Percentiles rank a stretch among this genome's conserved stretches.
Conservation (phyloP, 306 rosid species). For the Potentilla sterilis region DNA sequence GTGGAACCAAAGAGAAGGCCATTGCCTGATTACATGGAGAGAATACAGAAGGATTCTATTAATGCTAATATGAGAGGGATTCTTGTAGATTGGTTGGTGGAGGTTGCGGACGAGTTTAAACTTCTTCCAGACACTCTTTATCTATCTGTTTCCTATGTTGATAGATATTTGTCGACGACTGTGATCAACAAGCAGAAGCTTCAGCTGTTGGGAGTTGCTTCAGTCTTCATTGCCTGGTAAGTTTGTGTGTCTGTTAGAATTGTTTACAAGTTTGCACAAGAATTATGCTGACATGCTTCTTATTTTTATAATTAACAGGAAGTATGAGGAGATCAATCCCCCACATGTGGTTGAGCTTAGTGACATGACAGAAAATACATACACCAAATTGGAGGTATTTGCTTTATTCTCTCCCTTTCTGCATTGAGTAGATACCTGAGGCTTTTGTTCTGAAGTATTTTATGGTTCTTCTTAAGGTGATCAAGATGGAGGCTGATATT, state of each 20-base stretch:
- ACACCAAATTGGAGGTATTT: conserved; percentile 68
- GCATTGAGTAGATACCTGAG: not conserved
- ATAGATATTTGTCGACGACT: conserved; percentile 55
- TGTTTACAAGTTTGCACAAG: not conserved
- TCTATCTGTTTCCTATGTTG: conserved; percentile 58
- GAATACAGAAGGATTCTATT: conserved; percentile 57
- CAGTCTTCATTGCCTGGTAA: conserved; percentile 85
- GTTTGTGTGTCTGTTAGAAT: conserved; percentile 17
- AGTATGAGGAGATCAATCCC: conserved; percentile 86
- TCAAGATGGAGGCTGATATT: conserved; percentile 77
- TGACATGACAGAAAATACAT: conserved; percentile 74
- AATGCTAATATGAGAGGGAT: conserved; percentile 70
- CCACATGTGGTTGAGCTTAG: conserved; percentile 74
- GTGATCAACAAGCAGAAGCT: conserved; percentile 46
- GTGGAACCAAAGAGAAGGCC: conserved; percentile 64
- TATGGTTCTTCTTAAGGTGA: conserved; percentile 42
- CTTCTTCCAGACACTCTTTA: conserved; percentile 76
- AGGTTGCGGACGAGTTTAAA: conserved; percentile 83
- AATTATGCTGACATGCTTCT: not conserved
- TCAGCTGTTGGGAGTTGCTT: conserved; percentile 75
- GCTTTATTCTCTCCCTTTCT: not conserved
- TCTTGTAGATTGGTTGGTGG: conserved; percentile 90
- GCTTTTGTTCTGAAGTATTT: not conserved
- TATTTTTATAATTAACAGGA: conserved; percentile 32
- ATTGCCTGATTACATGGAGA: conserved; percentile 55